Conservation (phyloP, 169 alveolate genomes). For the Cryptosporidium ryanae region DNA sequence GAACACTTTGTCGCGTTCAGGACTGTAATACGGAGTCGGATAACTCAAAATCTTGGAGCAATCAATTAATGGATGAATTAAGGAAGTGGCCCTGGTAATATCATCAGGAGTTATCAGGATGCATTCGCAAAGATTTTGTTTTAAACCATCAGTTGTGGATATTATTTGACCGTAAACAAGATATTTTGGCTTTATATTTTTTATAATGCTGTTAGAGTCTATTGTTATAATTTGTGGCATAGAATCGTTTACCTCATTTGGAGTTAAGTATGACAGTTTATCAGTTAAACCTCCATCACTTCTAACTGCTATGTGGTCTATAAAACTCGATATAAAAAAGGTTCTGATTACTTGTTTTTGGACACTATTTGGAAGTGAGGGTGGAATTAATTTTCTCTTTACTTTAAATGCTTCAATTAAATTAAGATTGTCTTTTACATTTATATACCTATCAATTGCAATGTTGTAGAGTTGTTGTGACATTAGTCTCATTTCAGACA, state of each 20-base stretch:
- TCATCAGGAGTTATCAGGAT: constrained; percentile 58
- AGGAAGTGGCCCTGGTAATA: constrained; percentile 36
- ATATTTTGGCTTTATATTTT: constrained; percentile 21
- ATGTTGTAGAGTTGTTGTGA: constrained; percentile 30
- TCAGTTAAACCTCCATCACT: constrained; percentile 16
- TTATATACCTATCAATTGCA: constrained; percentile 12
- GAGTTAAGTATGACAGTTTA: constrained; percentile 9
- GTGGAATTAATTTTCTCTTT: background rate
- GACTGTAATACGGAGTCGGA: constrained; percentile 52
- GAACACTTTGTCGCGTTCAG: constrained; percentile 7
- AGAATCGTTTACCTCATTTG: background rate
- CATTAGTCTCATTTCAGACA: constrained; percentile 61
- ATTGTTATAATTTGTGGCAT: background rate
- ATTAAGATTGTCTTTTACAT: background rate
- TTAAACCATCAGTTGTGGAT: constrained; percentile 1
- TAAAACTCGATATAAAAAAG: constrained; percentile 40
- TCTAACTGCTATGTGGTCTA: constrained; percentile 65
- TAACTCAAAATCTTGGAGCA: constrained; percentile 38
- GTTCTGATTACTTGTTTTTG: constrained; percentile 35
- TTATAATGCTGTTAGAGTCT: constrained; percentile 38
- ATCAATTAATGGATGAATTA: constrained; percentile 49
- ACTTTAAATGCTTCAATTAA: background rate
- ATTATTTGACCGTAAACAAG: constrained; percentile 39
- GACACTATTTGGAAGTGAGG: constrained; percentile 10
- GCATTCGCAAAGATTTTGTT: constrained; percentile 33